Evolutionary conservation across 78 protist species (phyloP).

Genomic region (Dictyostelium capitatum): DNA sequence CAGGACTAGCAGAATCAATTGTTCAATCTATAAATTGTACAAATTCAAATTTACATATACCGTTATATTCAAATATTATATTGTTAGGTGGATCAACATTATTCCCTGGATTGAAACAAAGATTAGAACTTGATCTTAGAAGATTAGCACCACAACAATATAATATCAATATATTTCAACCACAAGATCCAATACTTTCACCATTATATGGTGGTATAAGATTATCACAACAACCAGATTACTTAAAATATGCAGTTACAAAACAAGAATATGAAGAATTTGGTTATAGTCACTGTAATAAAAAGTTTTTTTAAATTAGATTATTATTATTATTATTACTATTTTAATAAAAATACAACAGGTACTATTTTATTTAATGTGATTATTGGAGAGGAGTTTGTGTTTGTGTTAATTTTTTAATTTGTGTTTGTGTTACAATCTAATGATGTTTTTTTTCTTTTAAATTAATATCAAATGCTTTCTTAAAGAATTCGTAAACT

Average conservation of each 20-base stretch:
- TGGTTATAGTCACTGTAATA: slow-evolving; percentile 41
- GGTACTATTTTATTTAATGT: not conserved
- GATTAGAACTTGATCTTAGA: slow-evolving; percentile 66
- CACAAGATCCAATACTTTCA: slow-evolving; percentile 62
- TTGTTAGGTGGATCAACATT: slow-evolving; percentile 68
- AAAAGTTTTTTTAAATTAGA: slow-evolving; percentile 20
- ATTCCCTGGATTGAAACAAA: slow-evolving; percentile 47
- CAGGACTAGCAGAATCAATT: slow-evolving; percentile 88
- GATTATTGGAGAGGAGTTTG: no score
- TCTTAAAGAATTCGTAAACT: slow-evolving; percentile 50
- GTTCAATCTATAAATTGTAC: slow-evolving; percentile 83
- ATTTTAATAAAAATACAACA: not conserved
- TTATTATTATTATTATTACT: no score
- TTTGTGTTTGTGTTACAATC: no score
- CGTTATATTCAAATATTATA: slow-evolving; percentile 73
- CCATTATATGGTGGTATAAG: slow-evolving; percentile 75
- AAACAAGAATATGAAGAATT: slow-evolving; percentile 76
- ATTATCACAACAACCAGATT: slow-evolving; percentile 64
- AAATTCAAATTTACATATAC: slow-evolving; percentile 59
- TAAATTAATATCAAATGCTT: slow-evolving; percentile 15
- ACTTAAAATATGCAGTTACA: slow-evolving; percentile 27
- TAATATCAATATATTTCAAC: slow-evolving; percentile 20
- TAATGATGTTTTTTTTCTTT: slow-evolving; percentile 63
- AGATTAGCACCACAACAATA: slow-evolving; percentile 31
- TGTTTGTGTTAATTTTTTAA: no score